Evolutionary conservation across 2,329 filamentous ascomycete species (phyloP).

Genomic region (Xylariaceae sp.): DNA sequence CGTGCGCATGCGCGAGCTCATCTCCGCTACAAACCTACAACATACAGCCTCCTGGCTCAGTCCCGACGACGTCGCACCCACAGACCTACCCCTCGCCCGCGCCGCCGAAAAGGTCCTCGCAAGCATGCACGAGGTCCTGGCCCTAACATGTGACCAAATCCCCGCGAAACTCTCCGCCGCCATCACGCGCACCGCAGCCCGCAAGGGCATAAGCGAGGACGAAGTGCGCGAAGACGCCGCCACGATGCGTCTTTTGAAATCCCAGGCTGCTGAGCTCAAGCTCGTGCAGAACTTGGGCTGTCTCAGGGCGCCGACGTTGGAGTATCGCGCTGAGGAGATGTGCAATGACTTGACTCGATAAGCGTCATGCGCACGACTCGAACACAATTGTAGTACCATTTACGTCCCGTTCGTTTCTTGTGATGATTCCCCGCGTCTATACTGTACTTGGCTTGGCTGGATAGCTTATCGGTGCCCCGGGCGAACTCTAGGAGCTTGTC

Average conservation of each 20-base stretch:
- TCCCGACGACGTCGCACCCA: conserved; percentile 61
- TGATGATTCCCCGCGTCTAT: too few species aligned
- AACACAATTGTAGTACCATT: background rate
- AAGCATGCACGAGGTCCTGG: conserved; percentile 84
- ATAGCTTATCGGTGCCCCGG: background rate
- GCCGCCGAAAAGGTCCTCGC: conserved; percentile 83
- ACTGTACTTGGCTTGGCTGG: background rate
- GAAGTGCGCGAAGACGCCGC: conserved; percentile 39
- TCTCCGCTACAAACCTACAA: conserved; percentile 43
- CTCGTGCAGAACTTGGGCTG: conserved; percentile 70
- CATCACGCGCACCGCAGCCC: conserved; percentile 33
- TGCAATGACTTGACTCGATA: conserved; percentile 22
- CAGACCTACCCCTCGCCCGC: conserved; percentile 73
- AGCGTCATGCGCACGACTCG: background rate
- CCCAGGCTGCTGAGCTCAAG: conserved; percentile 82
- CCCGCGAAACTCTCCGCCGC: conserved; percentile 43
- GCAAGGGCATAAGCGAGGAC: conserved; percentile 23
- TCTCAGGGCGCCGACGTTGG: conserved; percentile 59
- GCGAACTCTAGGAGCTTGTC: too few species aligned
- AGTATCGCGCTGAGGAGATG: conserved; percentile 55
- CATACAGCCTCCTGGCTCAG: conserved; percentile 66
- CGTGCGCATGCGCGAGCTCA: conserved; percentile 80
- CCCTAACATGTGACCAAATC: conserved; percentile 62
- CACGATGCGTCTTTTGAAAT: conserved; percentile 61
- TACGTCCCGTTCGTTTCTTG: background rate